Percentiles rank a stretch among this genome's conserved stretches.
Evolutionary conservation across 2,329 filamentous ascomycete species (phyloP).

Genomic region (Phialocephala sp.): DNA sequence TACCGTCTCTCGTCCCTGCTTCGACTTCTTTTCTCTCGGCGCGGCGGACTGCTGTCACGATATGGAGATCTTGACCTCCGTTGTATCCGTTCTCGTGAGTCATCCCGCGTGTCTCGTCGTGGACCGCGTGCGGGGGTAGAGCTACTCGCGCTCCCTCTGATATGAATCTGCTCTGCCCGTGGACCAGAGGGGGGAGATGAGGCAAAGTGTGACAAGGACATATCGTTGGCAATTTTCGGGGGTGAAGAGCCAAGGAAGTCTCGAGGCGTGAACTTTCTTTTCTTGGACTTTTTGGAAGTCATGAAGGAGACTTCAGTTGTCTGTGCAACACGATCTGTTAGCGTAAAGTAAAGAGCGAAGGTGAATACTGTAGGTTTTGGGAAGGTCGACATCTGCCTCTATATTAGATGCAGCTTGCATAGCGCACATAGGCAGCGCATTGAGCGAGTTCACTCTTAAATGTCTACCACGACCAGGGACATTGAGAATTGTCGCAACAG

Average conservation of each 20-base stretch:
- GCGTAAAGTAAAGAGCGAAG: not conserved
- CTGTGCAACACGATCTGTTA: not conserved
- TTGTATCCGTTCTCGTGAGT: not conserved
- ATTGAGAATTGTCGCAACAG: not conserved
- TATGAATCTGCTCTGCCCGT: not conserved
- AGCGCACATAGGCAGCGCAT: too few species aligned
- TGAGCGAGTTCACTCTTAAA: not conserved
- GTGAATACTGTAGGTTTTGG: not conserved
- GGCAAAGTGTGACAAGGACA: not conserved
- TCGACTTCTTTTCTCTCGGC: not conserved
- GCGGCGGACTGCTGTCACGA: not conserved
- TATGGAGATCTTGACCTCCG: not conserved
- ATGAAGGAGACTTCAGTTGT: not conserved
- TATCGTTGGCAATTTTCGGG: not conserved
- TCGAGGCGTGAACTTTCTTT: not conserved
- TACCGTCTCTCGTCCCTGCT: not conserved
- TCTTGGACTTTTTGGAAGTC: constrained; percentile 11
- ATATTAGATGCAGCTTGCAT: too few species aligned
- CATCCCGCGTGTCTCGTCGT: not conserved
- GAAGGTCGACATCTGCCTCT: too few species aligned
- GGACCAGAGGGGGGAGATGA: not conserved
- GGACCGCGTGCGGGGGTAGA: not conserved
- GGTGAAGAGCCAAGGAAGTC: not conserved
- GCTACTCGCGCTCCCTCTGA: not conserved
- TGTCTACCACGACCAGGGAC: not conserved